These are phyloP conservation scores for Oxytropis ochrocephala DNA, from an alignment of 306 rosid genomes.

Conservation along the genomic window DNA sequence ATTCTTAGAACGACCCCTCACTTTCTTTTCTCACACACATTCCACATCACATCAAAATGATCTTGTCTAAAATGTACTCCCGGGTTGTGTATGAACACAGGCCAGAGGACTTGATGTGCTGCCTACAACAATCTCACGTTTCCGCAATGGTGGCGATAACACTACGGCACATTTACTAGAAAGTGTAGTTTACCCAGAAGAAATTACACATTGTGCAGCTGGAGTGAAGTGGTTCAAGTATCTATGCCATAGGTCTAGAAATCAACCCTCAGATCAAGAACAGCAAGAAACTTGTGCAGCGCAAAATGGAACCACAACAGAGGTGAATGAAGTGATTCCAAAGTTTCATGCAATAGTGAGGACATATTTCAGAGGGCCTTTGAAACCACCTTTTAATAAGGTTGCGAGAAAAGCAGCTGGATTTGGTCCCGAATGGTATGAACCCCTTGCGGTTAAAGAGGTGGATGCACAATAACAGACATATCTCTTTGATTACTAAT, in stretches of 20 bases:
- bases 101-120: conserved; percentile 84
- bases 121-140: conserved; percentile 69
- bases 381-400: conserved; percentile 89
- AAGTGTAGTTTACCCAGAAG: conserved; percentile 75
- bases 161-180: conserved; percentile 71
- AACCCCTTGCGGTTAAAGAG: conserved; percentile 74
- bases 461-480: conserved; percentile 9
- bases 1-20: too few species aligned
- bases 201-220: conserved; percentile 81
- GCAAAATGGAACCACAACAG: conserved; percentile 8
- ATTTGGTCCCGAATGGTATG: conserved; percentile 81
- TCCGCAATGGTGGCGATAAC: conserved; percentile 60
- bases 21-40: too few species aligned
- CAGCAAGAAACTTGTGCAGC: too few species aligned
- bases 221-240: too few species aligned
- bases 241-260: too few species aligned
- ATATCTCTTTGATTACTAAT: too few species aligned
- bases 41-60: too few species aligned
- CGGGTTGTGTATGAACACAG: conserved; percentile 39
- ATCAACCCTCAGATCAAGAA: too few species aligned
- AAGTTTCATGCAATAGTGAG: conserved; percentile 73
- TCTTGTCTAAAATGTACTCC: too few species aligned
- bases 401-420: conserved; percentile 77
- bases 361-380: conserved; percentile 62
- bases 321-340: conserved; percentile 36